A percentile compares a stretch with the other conserved stretches of the same genome.
phyloP scores from a whole-genome alignment of 805 yeast genomes.

The Kodamaea kakaduensis region DNA sequence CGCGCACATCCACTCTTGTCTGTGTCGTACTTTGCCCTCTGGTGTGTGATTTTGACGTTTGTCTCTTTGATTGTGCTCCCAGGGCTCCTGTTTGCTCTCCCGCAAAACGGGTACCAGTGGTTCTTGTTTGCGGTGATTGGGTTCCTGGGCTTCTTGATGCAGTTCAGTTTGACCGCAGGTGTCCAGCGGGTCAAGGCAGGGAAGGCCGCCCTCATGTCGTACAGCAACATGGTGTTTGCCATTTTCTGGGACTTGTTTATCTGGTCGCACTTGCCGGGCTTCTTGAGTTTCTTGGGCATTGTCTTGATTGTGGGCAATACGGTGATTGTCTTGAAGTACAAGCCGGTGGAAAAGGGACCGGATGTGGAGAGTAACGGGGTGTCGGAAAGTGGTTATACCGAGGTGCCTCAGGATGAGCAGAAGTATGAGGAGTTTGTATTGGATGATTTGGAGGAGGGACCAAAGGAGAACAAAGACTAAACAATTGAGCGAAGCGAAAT shows the following conservation, averaged over 20 bases:
- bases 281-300: slow-evolving; percentile 68
- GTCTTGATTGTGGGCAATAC: slow-evolving; percentile 65
- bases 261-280: slow-evolving; percentile 70
- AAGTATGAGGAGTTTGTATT: slow-evolving; percentile 14
- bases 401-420: slow-evolving; percentile 5
- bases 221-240: slow-evolving; percentile 76
- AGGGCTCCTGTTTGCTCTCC: slow-evolving; percentile 54
- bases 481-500: no score
- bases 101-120: slow-evolving; percentile 67
- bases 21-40: slow-evolving; percentile 70
- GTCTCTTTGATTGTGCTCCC: slow-evolving; percentile 54
- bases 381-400: slow-evolving; percentile 1
- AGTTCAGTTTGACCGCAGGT: slow-evolving; percentile 74
- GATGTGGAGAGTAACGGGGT: slow-evolving; percentile 5
- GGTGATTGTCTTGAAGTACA: slow-evolving; percentile 50
- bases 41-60: slow-evolving; percentile 52
- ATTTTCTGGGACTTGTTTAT: slow-evolving; percentile 66
- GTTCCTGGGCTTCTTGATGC: slow-evolving; percentile 77
- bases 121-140: slow-evolving; percentile 58
- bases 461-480: no score
- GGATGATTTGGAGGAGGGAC: no score
- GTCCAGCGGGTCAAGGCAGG: slow-evolving; percentile 78
- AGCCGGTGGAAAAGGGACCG: slow-evolving; percentile 17
- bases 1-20: slow-evolving; percentile 76
- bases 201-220: slow-evolving; percentile 68